Base-by-base conservation (phyloP, 768 basidiomycete species). In the Boletus coccyginus region DNA sequence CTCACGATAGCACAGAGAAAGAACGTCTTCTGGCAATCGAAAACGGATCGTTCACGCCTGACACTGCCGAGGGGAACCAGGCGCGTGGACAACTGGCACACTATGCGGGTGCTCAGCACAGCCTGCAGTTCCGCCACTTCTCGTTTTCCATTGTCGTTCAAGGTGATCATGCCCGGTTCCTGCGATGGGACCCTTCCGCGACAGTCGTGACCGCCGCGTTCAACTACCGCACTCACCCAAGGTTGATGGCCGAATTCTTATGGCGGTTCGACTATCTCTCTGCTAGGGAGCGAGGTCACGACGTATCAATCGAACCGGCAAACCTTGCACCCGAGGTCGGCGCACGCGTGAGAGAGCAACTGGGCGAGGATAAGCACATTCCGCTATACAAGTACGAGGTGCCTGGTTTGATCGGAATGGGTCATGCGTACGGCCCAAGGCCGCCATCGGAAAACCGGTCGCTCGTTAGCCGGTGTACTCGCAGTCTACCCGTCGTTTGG, bases 171-270 rank as follows among this genome's bases (percentile, higher is more conserved):
- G 71, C 69, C 2, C 60, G 73, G 7, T 64, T 77, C 41, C 55
- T 77, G 29, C 64, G 66, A 42, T 77, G 70, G 70, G 75, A 77
- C 55, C 69, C 68, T 12, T 45, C 62, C 2, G 36, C 16, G 4
- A 32, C 45, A 0, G 36, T 39, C 3, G 36, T 53, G 13, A 53
- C 38, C 0, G 29, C 36, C 3, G 36, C 14, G 7, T 53, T 53
- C 31, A 39, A 46, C 29, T 53, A 46, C 17, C 42, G 27, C 10
- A 27, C n/a, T 7, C 27, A 44, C 3, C 42, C 42, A 17, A 14
- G 7, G 9, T 21, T 7, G 11, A 44, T 52, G 35, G 33, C 35
- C 2, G 24, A 52, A 5, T 36, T 44, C 10, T 14, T 52, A 1
- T 52, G 51, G 51, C 51, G 43, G 6, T 52, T 52, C 12, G 10